Conservation (phyloP, 78 protist genomes). For the Dictyostelium discoideum region DNA sequence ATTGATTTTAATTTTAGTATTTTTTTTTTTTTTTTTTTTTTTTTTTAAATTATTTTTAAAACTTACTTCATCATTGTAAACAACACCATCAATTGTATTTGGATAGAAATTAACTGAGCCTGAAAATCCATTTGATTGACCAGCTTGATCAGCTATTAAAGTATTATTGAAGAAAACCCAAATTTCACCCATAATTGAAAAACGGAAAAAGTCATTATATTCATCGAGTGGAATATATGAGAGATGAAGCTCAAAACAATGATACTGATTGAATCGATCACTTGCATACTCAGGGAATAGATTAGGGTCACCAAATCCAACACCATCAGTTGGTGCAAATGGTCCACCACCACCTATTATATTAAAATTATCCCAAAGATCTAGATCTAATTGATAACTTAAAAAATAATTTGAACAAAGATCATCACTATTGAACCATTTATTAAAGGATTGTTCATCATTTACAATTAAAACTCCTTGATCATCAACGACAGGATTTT, state of each 20-base stretch:
- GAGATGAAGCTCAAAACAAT: neutral
- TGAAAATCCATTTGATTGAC: neutral
- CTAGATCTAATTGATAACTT: neutral
- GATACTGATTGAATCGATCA: neutral
- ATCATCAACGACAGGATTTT: neutral
- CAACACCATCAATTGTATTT: neutral
- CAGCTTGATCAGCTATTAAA: neutral
- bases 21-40: neutral
- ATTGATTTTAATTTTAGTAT: no score
- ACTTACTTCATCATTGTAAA: neutral
- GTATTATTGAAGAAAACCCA: neutral
- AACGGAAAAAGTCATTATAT: neutral
- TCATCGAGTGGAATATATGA: neutral
- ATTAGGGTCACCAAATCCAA: neutral
- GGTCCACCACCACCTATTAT: neutral
- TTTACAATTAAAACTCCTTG: neutral
- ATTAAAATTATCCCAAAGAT: neutral
- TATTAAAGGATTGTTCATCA: neutral
- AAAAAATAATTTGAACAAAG: neutral
- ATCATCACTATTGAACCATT: slow-evolving; percentile 11
- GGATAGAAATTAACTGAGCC: neutral
- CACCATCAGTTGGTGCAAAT: neutral
- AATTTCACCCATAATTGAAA: neutral
- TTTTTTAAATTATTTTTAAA: neutral
- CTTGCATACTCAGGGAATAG: neutral